These are phyloP conservation scores for Exophiala viscosa DNA, from an alignment of 2,329 filamentous ascomycete species.

Conservation along the genomic window DNA sequence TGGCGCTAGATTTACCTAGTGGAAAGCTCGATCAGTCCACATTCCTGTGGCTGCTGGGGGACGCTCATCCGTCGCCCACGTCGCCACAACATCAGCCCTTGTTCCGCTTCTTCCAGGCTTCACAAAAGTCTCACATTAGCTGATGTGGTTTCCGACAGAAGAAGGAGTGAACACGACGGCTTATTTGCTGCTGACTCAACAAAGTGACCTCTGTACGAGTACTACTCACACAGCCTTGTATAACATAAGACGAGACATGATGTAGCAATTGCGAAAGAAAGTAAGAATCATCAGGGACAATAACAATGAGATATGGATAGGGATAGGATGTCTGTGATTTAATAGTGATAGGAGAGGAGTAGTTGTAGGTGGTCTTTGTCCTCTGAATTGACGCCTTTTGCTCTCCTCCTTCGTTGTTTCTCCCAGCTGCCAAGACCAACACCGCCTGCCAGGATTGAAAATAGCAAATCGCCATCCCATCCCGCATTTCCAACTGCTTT, in stretches of 20 bases:
- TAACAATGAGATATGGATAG: not conserved
- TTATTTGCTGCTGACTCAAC: not conserved
- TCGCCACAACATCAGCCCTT: conserved; percentile 9
- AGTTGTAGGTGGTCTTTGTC: not conserved
- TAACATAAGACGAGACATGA: not conserved
- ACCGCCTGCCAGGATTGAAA: conserved; percentile 26
- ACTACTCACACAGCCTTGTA: not conserved
- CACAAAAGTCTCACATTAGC: conserved; percentile 10
- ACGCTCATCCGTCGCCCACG: not conserved
- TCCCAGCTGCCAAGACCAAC: conserved; percentile 6
- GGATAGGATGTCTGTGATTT: not conserved
- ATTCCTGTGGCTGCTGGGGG: conserved; percentile 12
- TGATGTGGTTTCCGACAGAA: not conserved
- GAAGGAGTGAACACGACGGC: not conserved
- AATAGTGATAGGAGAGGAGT: too few species aligned
- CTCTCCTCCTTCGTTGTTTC: not conserved
- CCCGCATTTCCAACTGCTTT: conserved; percentile 4
- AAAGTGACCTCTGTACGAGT: not conserved
- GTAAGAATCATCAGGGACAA: not conserved
- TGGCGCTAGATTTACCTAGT: conserved; percentile 1
- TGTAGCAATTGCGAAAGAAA: not conserved
- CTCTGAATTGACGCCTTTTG: not conserved
- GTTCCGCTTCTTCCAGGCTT: not conserved
- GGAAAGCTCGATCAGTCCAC: conserved; percentile 11
- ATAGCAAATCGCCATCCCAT: conserved; percentile 21